Evolutionary conservation across 257 asterid genomes (phyloP).

Genomic region (Coffea eugenioides): DNA sequence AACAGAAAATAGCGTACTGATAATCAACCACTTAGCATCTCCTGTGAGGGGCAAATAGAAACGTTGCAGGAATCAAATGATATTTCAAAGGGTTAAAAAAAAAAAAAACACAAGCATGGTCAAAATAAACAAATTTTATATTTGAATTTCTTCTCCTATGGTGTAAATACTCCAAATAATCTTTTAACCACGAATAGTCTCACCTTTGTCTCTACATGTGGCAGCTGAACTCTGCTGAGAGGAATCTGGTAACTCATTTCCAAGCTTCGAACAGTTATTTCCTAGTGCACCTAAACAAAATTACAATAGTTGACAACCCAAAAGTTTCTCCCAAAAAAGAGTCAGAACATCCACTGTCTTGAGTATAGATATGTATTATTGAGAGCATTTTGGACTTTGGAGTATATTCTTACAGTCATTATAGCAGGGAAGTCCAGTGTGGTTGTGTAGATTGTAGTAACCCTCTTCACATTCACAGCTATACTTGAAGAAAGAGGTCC

Average conservation of each 20-base stretch:
- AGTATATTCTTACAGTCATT: not conserved
- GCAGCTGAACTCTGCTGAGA: not conserved
- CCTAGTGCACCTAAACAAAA: not conserved
- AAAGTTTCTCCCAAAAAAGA: not conserved
- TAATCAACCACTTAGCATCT: not conserved
- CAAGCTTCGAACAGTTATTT: not conserved
- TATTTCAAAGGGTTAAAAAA: not conserved
- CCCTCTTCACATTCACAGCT: constrained; percentile 48
- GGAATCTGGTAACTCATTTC: not conserved
- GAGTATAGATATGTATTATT: too few relatives aligned
- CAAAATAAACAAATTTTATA: not conserved
- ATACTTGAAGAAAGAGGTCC: constrained; percentile 29
- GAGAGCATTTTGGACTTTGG: not conserved
- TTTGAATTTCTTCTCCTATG: not conserved
- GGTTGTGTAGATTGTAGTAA: constrained; percentile 44
- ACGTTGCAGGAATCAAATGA: too few relatives aligned
- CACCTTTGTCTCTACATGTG: not conserved
- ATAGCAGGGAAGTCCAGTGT: constrained; percentile 17
- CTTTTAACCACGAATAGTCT: not conserved
- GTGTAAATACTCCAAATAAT: too few relatives aligned
- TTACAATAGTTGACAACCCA: not conserved
- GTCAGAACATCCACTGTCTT: too few relatives aligned
- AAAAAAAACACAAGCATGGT: not conserved
- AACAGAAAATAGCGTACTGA: not conserved
- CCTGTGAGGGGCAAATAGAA: not conserved